phyloP scores from a whole-genome alignment of 805 yeast species.

The Zygosaccharomyces kombuchaensis region DNA sequence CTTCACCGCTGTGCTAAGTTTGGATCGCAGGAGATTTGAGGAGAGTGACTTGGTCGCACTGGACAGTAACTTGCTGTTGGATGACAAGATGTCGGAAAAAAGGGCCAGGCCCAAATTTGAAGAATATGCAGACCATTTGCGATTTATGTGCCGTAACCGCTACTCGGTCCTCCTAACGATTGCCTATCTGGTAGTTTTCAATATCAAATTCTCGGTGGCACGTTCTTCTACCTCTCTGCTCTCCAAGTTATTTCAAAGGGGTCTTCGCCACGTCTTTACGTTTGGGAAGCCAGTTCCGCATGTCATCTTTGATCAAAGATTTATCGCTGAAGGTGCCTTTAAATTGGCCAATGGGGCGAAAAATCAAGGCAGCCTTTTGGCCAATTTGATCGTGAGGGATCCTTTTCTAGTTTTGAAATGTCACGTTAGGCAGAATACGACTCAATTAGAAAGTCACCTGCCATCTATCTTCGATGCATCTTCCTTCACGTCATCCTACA shows the following conservation, averaged over 20 bases:
- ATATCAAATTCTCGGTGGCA: constrained; percentile 13
- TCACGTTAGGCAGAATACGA: neutral
- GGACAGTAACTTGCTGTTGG: constrained; percentile 6
- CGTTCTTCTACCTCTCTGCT: constrained; percentile 21
- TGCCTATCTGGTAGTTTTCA: constrained; percentile 10
- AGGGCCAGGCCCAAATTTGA: constrained; percentile 1
- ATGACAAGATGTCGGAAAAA: constrained; percentile 2
- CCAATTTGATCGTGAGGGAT: constrained; percentile 6
- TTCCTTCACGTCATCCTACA: constrained; percentile 34
- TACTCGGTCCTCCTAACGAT: constrained; percentile 4
- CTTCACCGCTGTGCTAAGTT: constrained; percentile 58
- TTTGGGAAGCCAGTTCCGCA: constrained; percentile 8
- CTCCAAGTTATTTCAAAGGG: constrained; percentile 12
- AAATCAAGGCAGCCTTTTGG: constrained; percentile 2
- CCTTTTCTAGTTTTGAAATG: constrained; percentile 11
- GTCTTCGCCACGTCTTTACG: constrained; percentile 4
- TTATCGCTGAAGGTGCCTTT: constrained; percentile 11
- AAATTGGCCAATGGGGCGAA: neutral
- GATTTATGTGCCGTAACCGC: neutral
- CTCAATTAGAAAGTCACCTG: neutral
- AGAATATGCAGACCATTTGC: neutral
- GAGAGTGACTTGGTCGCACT: constrained; percentile 46
- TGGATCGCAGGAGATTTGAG: constrained; percentile 63
- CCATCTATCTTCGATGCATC: constrained; percentile 8
- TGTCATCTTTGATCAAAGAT: constrained; percentile 13